A percentile compares a stretch with the other conserved stretches of the same genome.
Conservation (phyloP, 345 rosid species). For the Brassica napus region DNA sequence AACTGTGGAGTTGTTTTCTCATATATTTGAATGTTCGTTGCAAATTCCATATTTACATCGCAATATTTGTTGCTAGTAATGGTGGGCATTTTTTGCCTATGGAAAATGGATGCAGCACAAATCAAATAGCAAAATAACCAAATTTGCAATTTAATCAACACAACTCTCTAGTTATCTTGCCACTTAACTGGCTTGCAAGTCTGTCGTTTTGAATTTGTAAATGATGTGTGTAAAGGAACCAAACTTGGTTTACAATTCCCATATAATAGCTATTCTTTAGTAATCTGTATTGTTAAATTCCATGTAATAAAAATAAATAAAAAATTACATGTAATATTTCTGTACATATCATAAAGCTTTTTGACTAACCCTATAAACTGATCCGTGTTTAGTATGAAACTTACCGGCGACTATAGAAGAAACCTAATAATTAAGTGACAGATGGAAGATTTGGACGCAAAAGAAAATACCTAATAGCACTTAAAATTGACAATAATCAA, state of each 20-base stretch:
- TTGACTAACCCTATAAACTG: neutral
- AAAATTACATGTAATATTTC: neutral
- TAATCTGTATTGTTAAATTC: neutral
- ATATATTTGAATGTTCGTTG: neutral
- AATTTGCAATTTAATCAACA: neutral
- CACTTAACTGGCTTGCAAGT: neutral
- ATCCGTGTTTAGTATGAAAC: neutral
- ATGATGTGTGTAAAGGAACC: neutral
- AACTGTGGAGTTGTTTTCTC: neutral
- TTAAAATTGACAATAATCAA: neutral
- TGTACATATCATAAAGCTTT: neutral
- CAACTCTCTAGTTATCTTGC: neutral
- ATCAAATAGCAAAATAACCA: neutral
- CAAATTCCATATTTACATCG: neutral
- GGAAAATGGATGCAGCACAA: neutral
- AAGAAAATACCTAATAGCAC: neutral
- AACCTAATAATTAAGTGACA: neutral
- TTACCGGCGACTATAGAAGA: neutral
- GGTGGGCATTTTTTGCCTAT: neutral
- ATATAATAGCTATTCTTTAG: neutral
- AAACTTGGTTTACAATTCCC: neutral
- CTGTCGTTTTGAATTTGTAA: neutral
- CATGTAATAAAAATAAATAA: neutral
- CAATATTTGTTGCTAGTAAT: neutral
- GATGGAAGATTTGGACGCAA: neutral